Base-by-base conservation (phyloP, 2,329 filamentous ascomycete genomes). In the Emergomyces orientalis region DNA sequence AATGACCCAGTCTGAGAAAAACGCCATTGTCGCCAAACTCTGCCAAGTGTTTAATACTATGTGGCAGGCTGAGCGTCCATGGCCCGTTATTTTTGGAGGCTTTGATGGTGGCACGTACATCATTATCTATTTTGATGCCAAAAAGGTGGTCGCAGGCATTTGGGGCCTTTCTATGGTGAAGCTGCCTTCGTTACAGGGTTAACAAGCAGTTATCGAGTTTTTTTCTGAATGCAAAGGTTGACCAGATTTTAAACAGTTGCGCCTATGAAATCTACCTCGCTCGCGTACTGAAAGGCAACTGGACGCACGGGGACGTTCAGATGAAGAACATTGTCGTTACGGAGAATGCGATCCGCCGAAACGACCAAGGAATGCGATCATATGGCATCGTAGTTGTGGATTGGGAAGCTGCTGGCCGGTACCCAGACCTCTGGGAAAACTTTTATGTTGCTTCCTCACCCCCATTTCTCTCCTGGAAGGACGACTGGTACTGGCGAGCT, bases 281-380 rank as follows among this genome's bases (percentile, higher is more conserved):
- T 63, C 49, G 62, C 19, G 64, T 71, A 43, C 66, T 71, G 56
- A 60, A 69, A 63, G 69, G 68, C 17, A 69, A 72, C 58, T 67
- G 66, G 51, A 72, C 71, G 17, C 70, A 73, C 63, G 69, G 70
- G 39, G 70, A 71, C 41, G 41, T 69, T 56, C 70, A 72, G 66
- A 67, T 67, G 63, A 71, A 70, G 51, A 71, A 70, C 37, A 69
- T 70, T 62, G 66, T 70, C 59, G 66, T 70, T 54, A 65, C 54
- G 19, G 68, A 71, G 62, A 68, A 69, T 64, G 49, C 22, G 27
- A 27, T 1, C 22, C 34, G 43, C 41, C 54, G 1, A 45, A 69
- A 70, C n/a, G 61, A 63, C 47, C 69, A 70, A 63, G 70, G 65
- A 66, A 65, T 61, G 60, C 68, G 69, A 62, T 69, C 66, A 51